phyloP scores from a whole-genome alignment of 2,329 filamentous ascomycete genomes.

The Sclerotinia spermophila region DNA sequence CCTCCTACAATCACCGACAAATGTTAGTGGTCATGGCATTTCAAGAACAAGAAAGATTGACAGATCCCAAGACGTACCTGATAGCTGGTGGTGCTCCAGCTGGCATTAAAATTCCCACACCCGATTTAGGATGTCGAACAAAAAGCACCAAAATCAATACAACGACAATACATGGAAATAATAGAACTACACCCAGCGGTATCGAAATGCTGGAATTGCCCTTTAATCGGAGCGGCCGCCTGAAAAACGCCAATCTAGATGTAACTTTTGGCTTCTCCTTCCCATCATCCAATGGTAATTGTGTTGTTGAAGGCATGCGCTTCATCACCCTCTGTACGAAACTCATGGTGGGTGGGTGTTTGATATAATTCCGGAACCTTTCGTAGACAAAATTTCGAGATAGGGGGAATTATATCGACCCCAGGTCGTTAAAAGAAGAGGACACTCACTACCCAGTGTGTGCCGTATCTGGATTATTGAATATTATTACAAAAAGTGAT shows the following conservation, averaged over 20 bases:
- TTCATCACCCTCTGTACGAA: conserved; percentile 52
- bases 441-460: conserved; percentile 9
- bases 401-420: conserved; percentile 27
- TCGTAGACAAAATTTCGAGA: conserved; percentile 30
- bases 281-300: conserved; percentile 45
- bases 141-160: conserved; percentile 88
- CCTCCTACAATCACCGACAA: conserved; percentile 55
- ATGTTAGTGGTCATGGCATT: conserved; percentile 22
- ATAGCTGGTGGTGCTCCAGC: conserved; percentile 84
- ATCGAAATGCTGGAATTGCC: conserved; percentile 91
- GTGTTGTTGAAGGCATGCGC: conserved; percentile 46
- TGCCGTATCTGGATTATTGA: conserved; percentile 11
- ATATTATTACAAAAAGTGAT: conserved; percentile 7
- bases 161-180: conserved; percentile 90
- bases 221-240: conserved; percentile 79
- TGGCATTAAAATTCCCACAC: conserved; percentile 80
- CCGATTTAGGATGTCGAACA: conserved; percentile 78
- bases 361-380: conserved; percentile 11
- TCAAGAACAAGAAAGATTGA: neutral
- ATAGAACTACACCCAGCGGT: conserved; percentile 83
- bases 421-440: conserved; percentile 22
- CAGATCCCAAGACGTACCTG: conserved; percentile 54
- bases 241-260: conserved; percentile 71
- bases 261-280: conserved; percentile 41
- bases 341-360: conserved; percentile 42